Evolutionary conservation across 106 monocot species (phyloP).

Genomic region (Apostasia ramifera): DNA sequence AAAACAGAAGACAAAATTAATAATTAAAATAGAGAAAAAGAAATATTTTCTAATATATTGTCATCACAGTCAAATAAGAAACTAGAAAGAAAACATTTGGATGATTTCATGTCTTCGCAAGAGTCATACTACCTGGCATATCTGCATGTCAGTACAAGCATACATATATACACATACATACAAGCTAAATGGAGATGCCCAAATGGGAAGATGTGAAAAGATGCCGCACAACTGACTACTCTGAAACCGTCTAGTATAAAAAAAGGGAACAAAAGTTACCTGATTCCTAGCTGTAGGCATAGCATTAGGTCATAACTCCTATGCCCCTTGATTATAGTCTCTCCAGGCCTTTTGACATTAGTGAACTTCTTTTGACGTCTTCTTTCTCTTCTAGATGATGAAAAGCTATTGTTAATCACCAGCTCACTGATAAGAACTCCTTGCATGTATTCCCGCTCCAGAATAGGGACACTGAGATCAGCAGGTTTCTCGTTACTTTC

Average conservation of each 20-base stretch:
- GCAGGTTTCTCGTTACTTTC: slow-evolving; percentile 38
- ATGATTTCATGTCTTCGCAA: too few species aligned
- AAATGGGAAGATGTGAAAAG: too few species aligned
- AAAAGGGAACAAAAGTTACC: slow-evolving; percentile 14
- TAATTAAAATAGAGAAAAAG: too few species aligned
- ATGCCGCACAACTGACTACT: too few species aligned
- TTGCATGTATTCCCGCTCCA: slow-evolving; percentile 74
- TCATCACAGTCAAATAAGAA: too few species aligned
- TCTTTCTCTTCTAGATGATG: slow-evolving; percentile 37
- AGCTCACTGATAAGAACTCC: slow-evolving; percentile 65
- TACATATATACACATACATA: neutral
- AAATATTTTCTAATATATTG: too few species aligned
- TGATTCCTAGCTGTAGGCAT: slow-evolving; percentile 72
- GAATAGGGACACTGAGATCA: slow-evolving; percentile 40
- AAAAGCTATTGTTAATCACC: slow-evolving; percentile 43
- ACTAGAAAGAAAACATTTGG: too few species aligned
- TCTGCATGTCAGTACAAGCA: neutral
- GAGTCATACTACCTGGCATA: neutral
- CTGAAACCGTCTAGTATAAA: neutral
- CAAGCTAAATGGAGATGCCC: too few species aligned
- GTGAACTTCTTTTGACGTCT: slow-evolving; percentile 43
- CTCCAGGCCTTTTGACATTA: slow-evolving; percentile 52
- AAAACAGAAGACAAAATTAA: too few species aligned
- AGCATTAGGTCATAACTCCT: slow-evolving; percentile 79
- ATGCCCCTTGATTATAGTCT: slow-evolving; percentile 68